Conservation (phyloP, 768 basidiomycete genomes). For the Auricularia auricula-judae region DNA sequence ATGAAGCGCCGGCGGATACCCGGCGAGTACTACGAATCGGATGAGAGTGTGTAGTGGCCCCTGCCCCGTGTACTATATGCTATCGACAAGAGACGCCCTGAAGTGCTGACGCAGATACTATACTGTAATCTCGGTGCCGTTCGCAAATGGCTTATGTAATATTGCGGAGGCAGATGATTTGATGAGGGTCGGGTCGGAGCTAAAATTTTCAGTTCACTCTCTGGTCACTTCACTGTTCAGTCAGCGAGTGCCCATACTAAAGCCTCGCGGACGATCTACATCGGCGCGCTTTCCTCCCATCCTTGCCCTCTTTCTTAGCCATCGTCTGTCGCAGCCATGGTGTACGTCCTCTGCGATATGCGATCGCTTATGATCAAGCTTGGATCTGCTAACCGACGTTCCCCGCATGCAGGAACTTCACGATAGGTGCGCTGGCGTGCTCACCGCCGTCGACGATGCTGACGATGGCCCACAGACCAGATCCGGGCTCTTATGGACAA, state of each 20-base stretch:
- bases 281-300: background rate
- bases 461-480: constrained; percentile 46
- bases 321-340: constrained; percentile 3
- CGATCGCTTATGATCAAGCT: background rate
- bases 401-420: constrained; percentile 60
- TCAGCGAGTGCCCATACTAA: too few species aligned
- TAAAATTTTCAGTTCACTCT: too few species aligned
- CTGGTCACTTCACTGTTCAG: too few species aligned
- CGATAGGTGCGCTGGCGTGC: constrained; percentile 50
- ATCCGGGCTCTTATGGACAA: constrained; percentile 80
- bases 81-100: too few species aligned
- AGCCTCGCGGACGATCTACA: background rate
- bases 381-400: constrained; percentile 6
- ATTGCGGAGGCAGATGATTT: too few species aligned
- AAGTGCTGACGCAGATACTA: too few species aligned
- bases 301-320: background rate
- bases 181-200: too few species aligned
- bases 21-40: background rate
- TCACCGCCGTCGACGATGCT: background rate
- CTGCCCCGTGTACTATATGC: background rate
- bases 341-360: constrained; percentile 4
- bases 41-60: background rate
- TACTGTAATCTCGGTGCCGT: too few species aligned
- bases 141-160: too few species aligned
- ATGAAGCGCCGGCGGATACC: background rate